Evolutionary conservation across 2,329 filamentous ascomycete species (phyloP), one percentile per base, ranked within the genome.

Genomic region (Elsinoe arachidis): DNA sequence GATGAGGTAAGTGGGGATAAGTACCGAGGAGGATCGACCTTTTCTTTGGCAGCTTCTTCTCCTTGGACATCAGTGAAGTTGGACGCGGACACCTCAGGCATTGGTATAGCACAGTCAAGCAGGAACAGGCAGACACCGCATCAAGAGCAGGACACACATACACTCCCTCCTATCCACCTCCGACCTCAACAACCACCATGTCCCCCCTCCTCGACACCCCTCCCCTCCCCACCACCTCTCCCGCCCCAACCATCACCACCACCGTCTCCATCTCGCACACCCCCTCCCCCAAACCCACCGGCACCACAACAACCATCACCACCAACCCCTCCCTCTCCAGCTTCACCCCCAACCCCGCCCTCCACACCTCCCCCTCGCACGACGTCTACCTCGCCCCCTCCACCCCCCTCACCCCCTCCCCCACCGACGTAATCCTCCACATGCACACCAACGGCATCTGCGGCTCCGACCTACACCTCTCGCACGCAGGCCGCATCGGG

Each of bases 401-500:
- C 5, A 65, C 66, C 11, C 47, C 56, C 5, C 59, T 67, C 10
- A 58, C 62, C 14, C 63, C 64, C 15, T 57, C 61, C 19, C 60
- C 64, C 19, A 56, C 61, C 39, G 65, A 67, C 38, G 67, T 65
- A 56, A 59, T 67, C 14, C 63, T 67, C 10, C 65, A 63, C 37
- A 63, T 67, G 61, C 56, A 62, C 54, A 61, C 61, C 35, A 67
- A 67, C 56, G 65, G 65, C n/a, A 67, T 67, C 37, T 67, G 64
- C 62, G 62, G 83, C 76, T 82, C 83, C 0, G 84, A 87, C 63
- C 78, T 87, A 61, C 84, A 87, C 66, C 53, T 62, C 64, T 78
- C 74, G 75, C 69, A 73, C 58, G 68, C 73, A 49, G 78, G 77
- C 2, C 69, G 73, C 10, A 76, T 78, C 19, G 74, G 74, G 17